Evolutionary conservation across 2,329 filamentous ascomycete species (phyloP), one percentile per base, ranked within the genome.

Genomic region (Ceratocystis lukuohia): DNA sequence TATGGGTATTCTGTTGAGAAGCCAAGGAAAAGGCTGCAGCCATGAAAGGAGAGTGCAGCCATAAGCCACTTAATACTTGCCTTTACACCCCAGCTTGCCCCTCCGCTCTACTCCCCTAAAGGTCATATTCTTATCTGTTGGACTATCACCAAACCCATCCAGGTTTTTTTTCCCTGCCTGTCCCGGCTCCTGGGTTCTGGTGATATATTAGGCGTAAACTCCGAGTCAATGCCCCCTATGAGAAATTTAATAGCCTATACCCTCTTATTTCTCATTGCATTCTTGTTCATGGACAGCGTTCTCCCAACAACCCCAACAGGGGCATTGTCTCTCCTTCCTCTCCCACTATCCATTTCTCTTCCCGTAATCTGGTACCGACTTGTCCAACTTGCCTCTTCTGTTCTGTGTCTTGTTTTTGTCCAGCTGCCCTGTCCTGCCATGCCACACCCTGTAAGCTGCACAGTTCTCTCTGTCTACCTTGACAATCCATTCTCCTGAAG

Each of bases 171-270:
- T 25, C 4, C 12, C 53, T 30, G 53, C 15, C 53, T 10, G 28
- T 59, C 53, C 12, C 28, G 25, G 15, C 8, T 33, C 28, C 28
- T 59, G 15, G 53, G 53, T n/a, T 33, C 28, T 25, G 12, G 22
- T 33, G 53, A 59, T 30, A 37, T 30, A 59, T 59, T 37, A 30
- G 53, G 17, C 4, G 53, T 30, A 59, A 59, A 33, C 53, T n/a
- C 53, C 53, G 33, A 30, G 53, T 59, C 53, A 59, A 59, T 30
- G 53, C 53, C 53, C 37, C 53, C 53, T 59, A n/a, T 33, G 5
- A 12, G 37, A 41, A 41, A 59, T n/a, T 59, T 3, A 5, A 59
- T 30, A 59, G 22, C 41, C 41, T 62, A 15, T 62, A 2, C 15
- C 46, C 46, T 62, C 20, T 62, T 46, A 17, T 46, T 28, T 41